Evolutionary conservation across 768 basidiomycete genomes (phyloP), one percentile per base, ranked within the genome.

Genomic region (Xerocomellus chrysenteron): DNA sequence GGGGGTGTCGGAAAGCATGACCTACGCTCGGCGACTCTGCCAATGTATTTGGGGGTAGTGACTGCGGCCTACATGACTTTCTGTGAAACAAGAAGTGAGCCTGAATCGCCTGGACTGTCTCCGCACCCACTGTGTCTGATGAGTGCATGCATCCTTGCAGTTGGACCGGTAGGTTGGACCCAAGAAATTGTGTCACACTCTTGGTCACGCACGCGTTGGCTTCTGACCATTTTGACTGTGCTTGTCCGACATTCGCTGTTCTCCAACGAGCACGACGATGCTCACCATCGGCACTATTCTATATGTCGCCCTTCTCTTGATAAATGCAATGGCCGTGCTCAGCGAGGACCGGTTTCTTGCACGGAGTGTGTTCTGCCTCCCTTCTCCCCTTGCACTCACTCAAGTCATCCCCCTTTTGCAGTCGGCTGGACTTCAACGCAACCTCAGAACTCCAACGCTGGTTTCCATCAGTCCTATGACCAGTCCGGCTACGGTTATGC

Each of bases 261-360:
- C 24, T 9, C 47, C 50, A 40, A 50, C 62, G 61, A 47, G 58
- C 65, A 56, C 64, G 65, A 68, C 62, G 54, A 85, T 85, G 80
- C 73, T 83, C 56, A 72, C 80, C 56, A 74, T 92, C 44, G 90
- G 90, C 40, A 82, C 82, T 16, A 82, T 97, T 61, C 75, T 98
- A 64, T 93, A 97, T 77, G 88, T 94, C 54, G 77, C 85, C 26
- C 79, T 99, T 24, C 84, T 99, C 42, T 78, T 98, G 68, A 84
- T 94, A 65, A 98, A 99, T 72, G 92, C 94, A 44, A 85, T 98
- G 72, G 96, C 96, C 9, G 87, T 99, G 55, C 80, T 99, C 59
- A 96, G 87, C 66, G 96, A 99, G 74, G 96, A 99, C 65, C 84
- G 96, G 8, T 99, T 99, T 74, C 86, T 99, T 53, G 89, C 94